Evolutionary conservation across 805 yeast species (phyloP).

Genomic region (Ogataea nitratoaversa): DNA sequence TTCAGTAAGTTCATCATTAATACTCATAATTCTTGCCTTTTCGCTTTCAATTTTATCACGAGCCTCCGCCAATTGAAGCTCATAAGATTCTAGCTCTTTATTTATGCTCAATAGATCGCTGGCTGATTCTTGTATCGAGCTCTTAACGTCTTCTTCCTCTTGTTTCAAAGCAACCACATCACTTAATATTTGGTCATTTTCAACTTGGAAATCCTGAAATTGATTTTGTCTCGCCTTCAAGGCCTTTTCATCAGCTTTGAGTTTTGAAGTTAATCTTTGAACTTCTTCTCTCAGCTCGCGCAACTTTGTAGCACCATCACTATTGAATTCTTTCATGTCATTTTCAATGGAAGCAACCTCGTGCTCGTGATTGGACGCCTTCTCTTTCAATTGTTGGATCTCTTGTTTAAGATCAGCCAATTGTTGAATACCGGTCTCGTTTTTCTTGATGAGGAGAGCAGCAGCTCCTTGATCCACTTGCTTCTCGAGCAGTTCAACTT

Average conservation of each 20-base stretch:
- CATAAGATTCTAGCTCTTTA: conserved; percentile 25
- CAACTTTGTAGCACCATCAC: conserved; percentile 77
- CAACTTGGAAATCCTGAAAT: conserved; percentile 64
- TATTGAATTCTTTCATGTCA: conserved; percentile 78
- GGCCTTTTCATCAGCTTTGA: conserved; percentile 33
- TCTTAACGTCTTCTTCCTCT: conserved; percentile 34
- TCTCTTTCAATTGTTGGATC: conserved; percentile 34
- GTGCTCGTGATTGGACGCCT: conserved; percentile 28
- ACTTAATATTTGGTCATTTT: conserved; percentile 58
- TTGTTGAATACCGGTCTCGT: conserved; percentile 42
- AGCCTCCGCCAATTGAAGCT: conserved; percentile 24
- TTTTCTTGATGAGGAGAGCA: conserved; percentile 48
- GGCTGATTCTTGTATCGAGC: conserved; percentile 33
- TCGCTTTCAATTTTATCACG: conserved; percentile 46
- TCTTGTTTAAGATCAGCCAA: conserved; percentile 37
- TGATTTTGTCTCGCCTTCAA: conserved; percentile 45
- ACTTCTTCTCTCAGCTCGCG: conserved; percentile 58
- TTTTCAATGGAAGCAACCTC: conserved; percentile 56
- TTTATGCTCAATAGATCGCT: conserved; percentile 23
- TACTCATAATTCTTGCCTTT: conserved; percentile 54
- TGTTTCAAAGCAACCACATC: conserved; percentile 50
- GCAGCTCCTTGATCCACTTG: conserved; percentile 55
- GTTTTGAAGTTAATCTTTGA: conserved; percentile 32
- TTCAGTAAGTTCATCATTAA: conserved; percentile 73
- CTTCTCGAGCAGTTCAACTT: conserved; percentile 50